A percentile compares a stretch with the other conserved stretches of the same genome.
Evolutionary conservation across 2,329 filamentous ascomycete genomes (phyloP).

Genomic region (Colletotrichum graminicola): DNA sequence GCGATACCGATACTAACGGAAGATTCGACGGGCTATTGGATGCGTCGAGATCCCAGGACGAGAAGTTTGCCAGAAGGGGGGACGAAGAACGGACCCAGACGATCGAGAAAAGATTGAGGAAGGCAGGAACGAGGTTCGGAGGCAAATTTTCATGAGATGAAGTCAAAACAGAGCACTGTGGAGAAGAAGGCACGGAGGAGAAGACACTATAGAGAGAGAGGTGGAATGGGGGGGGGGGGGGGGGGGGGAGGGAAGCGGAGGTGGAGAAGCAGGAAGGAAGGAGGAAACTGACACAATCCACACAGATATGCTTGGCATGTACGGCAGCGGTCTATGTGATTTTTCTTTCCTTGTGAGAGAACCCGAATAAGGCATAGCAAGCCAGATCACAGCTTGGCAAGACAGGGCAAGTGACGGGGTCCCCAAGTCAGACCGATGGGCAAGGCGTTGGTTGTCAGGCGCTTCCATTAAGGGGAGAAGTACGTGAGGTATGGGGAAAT

Average conservation of each 20-base stretch:
- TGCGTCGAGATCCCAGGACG: not conserved
- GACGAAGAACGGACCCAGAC: not conserved
- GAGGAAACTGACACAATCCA: not conserved
- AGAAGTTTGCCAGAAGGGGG: not conserved
- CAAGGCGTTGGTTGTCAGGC: not conserved
- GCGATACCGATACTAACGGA: not conserved
- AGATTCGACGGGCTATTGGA: not conserved
- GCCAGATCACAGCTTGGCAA: not conserved
- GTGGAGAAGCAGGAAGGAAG: not conserved
- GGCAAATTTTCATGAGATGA: constrained; percentile 25
- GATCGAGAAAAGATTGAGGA: not conserved
- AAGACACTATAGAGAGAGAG: not conserved
- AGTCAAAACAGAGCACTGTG: constrained; percentile 34
- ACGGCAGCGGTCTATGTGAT: not conserved
- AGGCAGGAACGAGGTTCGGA: not conserved
- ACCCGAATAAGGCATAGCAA: not conserved
- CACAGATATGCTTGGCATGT: too few species aligned
- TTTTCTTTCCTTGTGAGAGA: not conserved
- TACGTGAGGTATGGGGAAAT: not conserved
- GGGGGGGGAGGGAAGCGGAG: not conserved
- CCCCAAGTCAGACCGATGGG: not conserved
- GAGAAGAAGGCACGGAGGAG: not conserved
- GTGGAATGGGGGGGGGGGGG: not conserved
- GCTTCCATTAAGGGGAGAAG: not conserved
- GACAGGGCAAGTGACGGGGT: not conserved